Evolutionary conservation across 257 asterid genomes (phyloP).

Genomic region (Leonotis leonurus): DNA sequence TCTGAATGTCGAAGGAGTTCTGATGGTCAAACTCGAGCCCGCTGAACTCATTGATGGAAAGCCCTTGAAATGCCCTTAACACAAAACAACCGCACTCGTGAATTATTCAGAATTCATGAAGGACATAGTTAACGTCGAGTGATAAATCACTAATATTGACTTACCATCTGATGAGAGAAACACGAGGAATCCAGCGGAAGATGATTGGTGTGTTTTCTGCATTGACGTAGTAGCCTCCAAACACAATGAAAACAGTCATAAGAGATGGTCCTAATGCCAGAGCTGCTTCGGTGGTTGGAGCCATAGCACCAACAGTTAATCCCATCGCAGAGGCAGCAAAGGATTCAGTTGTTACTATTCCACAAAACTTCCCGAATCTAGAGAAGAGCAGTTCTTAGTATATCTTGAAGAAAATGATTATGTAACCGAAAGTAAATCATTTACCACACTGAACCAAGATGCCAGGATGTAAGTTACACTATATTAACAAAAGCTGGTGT

Average conservation of each 20-base stretch:
- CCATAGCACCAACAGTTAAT: constrained; percentile 97
- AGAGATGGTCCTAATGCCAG: constrained; percentile 91
- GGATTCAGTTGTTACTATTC: constrained; percentile 78
- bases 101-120: not conserved
- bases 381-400: constrained; percentile 13
- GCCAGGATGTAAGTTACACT: not conserved
- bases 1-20: constrained; percentile 62
- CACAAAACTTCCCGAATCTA: constrained; percentile 89
- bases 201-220: constrained; percentile 84
- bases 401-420: not conserved
- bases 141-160: not conserved
- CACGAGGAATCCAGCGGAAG: constrained; percentile 93
- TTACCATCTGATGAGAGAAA: constrained; percentile 94
- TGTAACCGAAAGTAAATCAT: constrained; percentile 4
- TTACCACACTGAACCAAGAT: not conserved
- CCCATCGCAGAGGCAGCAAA: constrained; percentile 99
- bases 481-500: not conserved
- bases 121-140: not conserved
- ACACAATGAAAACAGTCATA: constrained; percentile 94
- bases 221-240: constrained; percentile 93
- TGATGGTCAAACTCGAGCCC: constrained; percentile 91
- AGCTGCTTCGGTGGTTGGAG: constrained; percentile 94
- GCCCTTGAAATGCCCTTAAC: constrained; percentile 97
- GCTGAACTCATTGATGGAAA: constrained; percentile 78
- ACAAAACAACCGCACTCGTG: constrained; percentile 1